Evolutionary conservation across 1,284 basidiomycete species (phyloP).

Genomic region (Grifola frondosa): DNA sequence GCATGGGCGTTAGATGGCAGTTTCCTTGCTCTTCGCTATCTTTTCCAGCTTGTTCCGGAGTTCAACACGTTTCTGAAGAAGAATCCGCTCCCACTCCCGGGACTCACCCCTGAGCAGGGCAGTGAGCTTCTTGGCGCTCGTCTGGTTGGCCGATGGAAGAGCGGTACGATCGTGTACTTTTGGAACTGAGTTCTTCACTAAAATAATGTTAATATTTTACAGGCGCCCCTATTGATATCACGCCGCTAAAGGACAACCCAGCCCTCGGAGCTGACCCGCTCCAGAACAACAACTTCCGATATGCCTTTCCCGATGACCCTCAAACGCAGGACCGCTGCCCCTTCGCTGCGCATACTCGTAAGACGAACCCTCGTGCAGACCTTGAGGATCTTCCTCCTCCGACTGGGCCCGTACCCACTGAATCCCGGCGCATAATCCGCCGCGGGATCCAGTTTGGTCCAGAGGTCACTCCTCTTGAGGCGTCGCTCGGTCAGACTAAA

Average conservation of each 20-base stretch:
- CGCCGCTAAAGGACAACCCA: conserved; percentile 34
- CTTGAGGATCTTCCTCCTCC: conserved; percentile 5
- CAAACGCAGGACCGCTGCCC: conserved; percentile 45
- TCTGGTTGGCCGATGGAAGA: conserved; percentile 60
- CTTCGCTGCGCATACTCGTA: conserved; percentile 55
- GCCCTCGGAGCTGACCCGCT: conserved; percentile 30
- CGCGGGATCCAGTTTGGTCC: conserved; percentile 42
- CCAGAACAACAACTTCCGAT: conserved; percentile 40
- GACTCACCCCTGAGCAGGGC: conserved; percentile 39
- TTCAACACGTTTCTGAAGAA: conserved; percentile 48
- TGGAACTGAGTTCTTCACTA: too few relatives aligned
- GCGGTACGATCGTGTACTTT: too few relatives aligned
- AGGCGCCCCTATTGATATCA: conserved; percentile 38
- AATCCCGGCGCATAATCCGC: conserved; percentile 30
- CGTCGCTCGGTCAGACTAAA: conserved; percentile 33
- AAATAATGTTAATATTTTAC: too few relatives aligned
- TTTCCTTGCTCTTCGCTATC: conserved; percentile 55
- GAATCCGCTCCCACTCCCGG: conserved; percentile 40
- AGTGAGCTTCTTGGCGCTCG: conserved; percentile 53
- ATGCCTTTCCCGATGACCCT: conserved; percentile 21
- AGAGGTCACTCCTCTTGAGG: conserved; percentile 41
- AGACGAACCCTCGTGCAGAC: conserved; percentile 48
- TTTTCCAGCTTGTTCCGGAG: conserved; percentile 55
- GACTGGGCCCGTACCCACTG: conserved; percentile 6
- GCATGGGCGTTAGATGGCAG: conserved; percentile 52